phyloP scores from a whole-genome alignment of 208 protist species.

The Leptomonas pyrrhocoris region DNA sequence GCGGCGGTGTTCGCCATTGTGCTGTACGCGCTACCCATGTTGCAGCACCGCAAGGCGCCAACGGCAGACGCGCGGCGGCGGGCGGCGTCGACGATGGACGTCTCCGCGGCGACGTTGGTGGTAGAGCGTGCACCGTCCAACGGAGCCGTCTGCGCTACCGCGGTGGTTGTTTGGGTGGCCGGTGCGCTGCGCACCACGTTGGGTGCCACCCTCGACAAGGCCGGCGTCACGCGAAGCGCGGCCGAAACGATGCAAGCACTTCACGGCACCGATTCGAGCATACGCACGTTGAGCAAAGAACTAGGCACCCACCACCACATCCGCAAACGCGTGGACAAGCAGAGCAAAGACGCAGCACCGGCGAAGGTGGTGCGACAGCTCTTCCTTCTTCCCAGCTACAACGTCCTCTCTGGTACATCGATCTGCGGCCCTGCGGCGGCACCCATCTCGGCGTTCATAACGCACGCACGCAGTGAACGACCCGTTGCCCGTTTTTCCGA shows the following conservation, averaged over 20 bases:
- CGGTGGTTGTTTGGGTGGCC: slow-evolving; percentile 10
- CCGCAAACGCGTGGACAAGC: not conserved
- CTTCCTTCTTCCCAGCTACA: slow-evolving; percentile 23
- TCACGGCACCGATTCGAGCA: not conserved
- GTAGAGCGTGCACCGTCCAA: not conserved
- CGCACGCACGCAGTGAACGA: not conserved
- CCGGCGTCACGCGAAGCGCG: slow-evolving; percentile 11
- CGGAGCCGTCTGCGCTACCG: not conserved
- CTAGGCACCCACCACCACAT: not conserved
- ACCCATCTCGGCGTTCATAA: not conserved
- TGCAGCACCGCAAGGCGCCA: not conserved
- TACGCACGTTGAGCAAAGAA: not conserved
- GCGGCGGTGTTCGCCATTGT: not conserved
- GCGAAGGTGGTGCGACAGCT: slow-evolving; percentile 14
- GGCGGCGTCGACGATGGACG: slow-evolving; percentile 4
- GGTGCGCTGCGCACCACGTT: slow-evolving; percentile 16
- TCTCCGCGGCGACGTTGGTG: not conserved
- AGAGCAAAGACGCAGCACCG: not conserved
- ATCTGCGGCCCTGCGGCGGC: not conserved
- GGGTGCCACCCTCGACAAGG: slow-evolving; percentile 27
- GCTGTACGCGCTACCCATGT: not conserved
- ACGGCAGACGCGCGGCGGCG: not conserved
- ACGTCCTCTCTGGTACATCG: slow-evolving; percentile 5
- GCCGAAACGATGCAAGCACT: not conserved
- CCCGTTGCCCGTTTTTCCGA: slow-evolving; percentile 1